Conservation (phyloP, 2,329 filamentous ascomycete species). For the Fusarium fracticaudum region DNA sequence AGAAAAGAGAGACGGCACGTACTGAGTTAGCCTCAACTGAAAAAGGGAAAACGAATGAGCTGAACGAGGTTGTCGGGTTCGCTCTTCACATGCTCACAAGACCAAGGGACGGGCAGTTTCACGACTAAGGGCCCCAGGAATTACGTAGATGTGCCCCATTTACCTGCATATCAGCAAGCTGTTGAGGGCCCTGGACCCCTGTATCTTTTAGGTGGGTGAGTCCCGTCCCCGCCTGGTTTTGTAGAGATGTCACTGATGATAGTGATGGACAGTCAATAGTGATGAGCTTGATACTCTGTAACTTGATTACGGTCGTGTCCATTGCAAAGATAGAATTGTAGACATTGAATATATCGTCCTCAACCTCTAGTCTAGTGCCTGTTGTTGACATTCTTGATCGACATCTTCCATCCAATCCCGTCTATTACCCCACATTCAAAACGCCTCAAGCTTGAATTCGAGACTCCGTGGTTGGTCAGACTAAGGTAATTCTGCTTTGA, state of each 20-base stretch:
- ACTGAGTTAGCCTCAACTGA: not conserved
- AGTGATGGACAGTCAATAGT: not conserved
- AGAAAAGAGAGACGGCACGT: constrained; percentile 1
- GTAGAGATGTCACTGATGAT: not conserved
- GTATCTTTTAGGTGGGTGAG: not conserved
- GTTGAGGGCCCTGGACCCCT: constrained; percentile 18
- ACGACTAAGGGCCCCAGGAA: constrained; percentile 23
- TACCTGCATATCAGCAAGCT: constrained; percentile 22
- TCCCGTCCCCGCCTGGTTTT: constrained; percentile 23
- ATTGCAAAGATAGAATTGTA: not conserved
- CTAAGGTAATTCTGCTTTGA: constrained; percentile 10
- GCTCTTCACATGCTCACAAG: constrained; percentile 40
- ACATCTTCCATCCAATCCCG: constrained; percentile 2
- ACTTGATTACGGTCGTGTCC: not conserved
- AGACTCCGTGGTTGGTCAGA: constrained; percentile 32
- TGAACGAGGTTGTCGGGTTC: not conserved
- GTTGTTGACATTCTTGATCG: constrained; percentile 5
- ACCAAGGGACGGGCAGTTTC: constrained; percentile 11
- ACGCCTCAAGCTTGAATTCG: constrained; percentile 25
- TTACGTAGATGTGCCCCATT: constrained; percentile 32
- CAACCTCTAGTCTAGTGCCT: not conserved
- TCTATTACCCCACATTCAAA: constrained; percentile 23
- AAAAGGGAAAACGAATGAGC: not conserved
- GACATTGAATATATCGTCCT: not conserved
- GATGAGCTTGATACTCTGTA: not conserved